Percentiles rank a stretch among this genome's conserved stretches.
Conservation (phyloP, 2,329 filamentous ascomycete species). For the Colletotrichum abscissum region DNA sequence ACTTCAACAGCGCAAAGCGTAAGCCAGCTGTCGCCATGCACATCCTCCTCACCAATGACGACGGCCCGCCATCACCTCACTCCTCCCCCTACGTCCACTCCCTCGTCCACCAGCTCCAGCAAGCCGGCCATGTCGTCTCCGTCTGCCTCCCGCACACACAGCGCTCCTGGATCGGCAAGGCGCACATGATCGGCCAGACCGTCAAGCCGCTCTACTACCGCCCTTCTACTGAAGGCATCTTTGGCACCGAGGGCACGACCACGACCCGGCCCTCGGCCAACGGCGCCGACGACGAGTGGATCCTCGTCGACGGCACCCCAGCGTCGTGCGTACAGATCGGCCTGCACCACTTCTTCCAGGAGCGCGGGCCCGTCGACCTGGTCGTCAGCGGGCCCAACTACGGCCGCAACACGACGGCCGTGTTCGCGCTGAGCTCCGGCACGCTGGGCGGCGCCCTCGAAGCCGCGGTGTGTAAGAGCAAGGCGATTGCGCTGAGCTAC, state of each 20-base stretch:
- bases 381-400: slow-evolving; percentile 87
- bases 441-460: slow-evolving; percentile 83
- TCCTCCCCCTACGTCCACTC: slow-evolving; percentile 85
- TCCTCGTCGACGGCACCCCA: slow-evolving; percentile 83
- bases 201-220: slow-evolving; percentile 88
- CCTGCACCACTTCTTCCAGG: slow-evolving; percentile 81
- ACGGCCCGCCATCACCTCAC: slow-evolving; percentile 81
- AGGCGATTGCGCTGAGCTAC: slow-evolving; percentile 85
- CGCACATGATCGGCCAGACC: slow-evolving; percentile 92
- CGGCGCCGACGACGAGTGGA: slow-evolving; percentile 77
- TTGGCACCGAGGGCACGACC: slow-evolving; percentile 70
- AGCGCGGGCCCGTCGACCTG: slow-evolving; percentile 78
- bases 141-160: slow-evolving; percentile 92
- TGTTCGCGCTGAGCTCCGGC: slow-evolving; percentile 82
- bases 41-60: slow-evolving; percentile 80
- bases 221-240: slow-evolving; percentile 53
- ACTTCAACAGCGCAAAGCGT: background rate
- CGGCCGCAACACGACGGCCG: slow-evolving; percentile 82
- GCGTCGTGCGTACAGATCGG: slow-evolving; percentile 87
- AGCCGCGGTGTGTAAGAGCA: slow-evolving; percentile 76
- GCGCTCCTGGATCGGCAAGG: slow-evolving; percentile 98
- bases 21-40: slow-evolving; percentile 58
- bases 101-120: slow-evolving; percentile 76
- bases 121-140: slow-evolving; percentile 85
- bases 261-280: slow-evolving; percentile 64